Percentiles rank a stretch among this genome's conserved stretches.
Evolutionary conservation across 345 rosid genomes (phyloP).

Genomic region (Citrus sp.): DNA sequence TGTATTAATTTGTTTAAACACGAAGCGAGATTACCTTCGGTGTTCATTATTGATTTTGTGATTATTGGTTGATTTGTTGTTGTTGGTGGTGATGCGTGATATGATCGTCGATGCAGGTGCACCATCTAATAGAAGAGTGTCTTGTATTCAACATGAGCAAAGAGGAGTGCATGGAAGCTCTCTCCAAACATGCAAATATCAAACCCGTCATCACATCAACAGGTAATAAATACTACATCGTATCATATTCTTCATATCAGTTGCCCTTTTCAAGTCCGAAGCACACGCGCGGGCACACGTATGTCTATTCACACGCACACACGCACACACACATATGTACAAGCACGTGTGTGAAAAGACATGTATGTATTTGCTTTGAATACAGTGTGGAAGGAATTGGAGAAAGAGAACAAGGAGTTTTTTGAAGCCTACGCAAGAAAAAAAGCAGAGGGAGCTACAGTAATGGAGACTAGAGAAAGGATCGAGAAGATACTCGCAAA

Average conservation of each 20-base stretch:
- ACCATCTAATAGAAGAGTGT: slow-evolving; percentile 88
- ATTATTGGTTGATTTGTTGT: neutral
- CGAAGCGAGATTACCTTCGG: neutral
- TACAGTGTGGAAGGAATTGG: slow-evolving; percentile 91
- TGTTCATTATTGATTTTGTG: neutral
- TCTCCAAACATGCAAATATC: slow-evolving; percentile 82
- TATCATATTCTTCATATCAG: neutral
- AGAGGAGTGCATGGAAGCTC: slow-evolving; percentile 94
- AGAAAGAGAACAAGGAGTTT: slow-evolving; percentile 87
- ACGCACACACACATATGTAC: neutral
- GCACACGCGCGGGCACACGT: neutral
- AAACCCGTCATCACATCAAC: slow-evolving; percentile 83
- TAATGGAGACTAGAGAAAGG: slow-evolving; percentile 40
- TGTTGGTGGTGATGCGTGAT: neutral
- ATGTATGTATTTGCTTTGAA: neutral
- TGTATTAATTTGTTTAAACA: no score
- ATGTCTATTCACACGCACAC: neutral
- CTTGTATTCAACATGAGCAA: slow-evolving; percentile 77
- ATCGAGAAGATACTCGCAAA: slow-evolving; percentile 35
- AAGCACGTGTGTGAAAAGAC: neutral
- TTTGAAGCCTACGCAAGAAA: slow-evolving; percentile 60
- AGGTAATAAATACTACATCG: slow-evolving; percentile 32
- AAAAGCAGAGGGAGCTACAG: slow-evolving; percentile 29
- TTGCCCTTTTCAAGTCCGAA: neutral
- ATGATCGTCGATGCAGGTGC: slow-evolving; percentile 50